Percentiles rank a stretch among this genome's conserved stretches.
Evolutionary conservation across 345 rosid species (phyloP).

Genomic region (Euclidium syriacum): DNA sequence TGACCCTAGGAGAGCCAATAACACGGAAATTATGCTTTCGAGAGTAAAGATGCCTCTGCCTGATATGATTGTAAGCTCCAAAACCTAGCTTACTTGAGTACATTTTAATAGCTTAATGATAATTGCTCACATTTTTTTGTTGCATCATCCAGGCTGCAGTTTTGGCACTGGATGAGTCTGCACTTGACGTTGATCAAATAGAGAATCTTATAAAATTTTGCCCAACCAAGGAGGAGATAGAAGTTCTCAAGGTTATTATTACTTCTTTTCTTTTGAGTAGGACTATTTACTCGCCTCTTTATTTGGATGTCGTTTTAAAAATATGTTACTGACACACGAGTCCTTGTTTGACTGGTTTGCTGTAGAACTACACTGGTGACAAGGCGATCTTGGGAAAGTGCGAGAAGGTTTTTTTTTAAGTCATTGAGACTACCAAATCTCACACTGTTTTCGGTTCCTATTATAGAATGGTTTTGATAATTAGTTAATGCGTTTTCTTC

Average conservation of each 20-base stretch:
- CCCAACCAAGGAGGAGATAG: constrained; percentile 99
- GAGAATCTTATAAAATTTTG: constrained; percentile 98
- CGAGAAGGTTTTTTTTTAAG: constrained; percentile 74
- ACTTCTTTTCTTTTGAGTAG: constrained; percentile 19
- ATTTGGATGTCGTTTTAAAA: too few species aligned
- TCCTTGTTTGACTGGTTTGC: constrained; percentile 15
- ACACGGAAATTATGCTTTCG: constrained; percentile 99
- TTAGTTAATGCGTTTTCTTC: constrained; percentile 8
- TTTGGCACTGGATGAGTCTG: constrained; percentile 87
- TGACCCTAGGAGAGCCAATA: constrained; percentile 95
- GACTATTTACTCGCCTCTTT: too few species aligned
- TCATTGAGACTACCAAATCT: constrained; percentile 4
- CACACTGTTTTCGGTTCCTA: background rate
- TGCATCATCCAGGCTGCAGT: constrained; percentile 74
- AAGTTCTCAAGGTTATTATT: constrained; percentile 94
- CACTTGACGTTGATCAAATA: constrained; percentile 93
- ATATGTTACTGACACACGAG: constrained; percentile 3
- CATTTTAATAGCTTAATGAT: constrained; percentile 3
- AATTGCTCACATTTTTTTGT: background rate
- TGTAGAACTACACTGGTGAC: constrained; percentile 80
- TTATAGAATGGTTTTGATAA: background rate
- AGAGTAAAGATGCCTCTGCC: constrained; percentile 98
- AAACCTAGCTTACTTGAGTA: background rate
- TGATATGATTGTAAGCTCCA: constrained; percentile 92
- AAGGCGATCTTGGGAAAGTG: constrained; percentile 81